Percentiles rank a stretch among this genome's conserved stretches.
These are phyloP conservation scores for Balakata baccata DNA, from an alignment of 345 rosid species.

Conservation along the genomic window DNA sequence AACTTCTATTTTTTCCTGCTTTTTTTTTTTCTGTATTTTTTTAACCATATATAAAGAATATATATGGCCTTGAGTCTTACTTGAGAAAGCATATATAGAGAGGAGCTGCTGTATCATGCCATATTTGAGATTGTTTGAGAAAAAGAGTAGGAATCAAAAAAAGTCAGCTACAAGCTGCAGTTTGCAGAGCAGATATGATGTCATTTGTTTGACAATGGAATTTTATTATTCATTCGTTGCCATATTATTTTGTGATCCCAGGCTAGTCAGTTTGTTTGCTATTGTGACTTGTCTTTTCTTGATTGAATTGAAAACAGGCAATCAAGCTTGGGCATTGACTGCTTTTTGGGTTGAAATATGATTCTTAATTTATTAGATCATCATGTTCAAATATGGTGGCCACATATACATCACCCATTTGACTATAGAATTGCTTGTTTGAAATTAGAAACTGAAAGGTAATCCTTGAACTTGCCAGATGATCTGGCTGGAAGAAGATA, in stretches of 20 bases:
- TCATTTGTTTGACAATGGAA: conserved; percentile 6
- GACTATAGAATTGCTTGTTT: no score
- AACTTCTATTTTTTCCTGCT: no score
- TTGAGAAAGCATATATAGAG: background rate
- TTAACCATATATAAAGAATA: background rate
- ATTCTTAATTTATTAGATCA: no score
- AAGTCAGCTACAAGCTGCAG: background rate
- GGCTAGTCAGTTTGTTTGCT: background rate
- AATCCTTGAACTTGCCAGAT: no score
- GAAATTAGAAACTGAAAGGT: no score
- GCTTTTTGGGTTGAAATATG: background rate
- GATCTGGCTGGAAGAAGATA: no score
- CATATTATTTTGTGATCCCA: background rate
- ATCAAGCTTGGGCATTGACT: background rate
- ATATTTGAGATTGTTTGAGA: background rate
- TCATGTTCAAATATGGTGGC: no score
- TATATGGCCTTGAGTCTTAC: background rate
- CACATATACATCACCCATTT: no score
- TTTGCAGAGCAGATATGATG: background rate
- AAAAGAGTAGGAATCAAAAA: background rate
- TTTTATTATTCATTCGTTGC: background rate
- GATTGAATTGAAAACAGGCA: background rate
- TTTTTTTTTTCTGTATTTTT: background rate
- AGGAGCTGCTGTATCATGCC: background rate
- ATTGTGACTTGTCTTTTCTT: background rate